Base-by-base conservation (phyloP, 352 stramenopile genomes). In the Globisporangium camurandrum region DNA sequence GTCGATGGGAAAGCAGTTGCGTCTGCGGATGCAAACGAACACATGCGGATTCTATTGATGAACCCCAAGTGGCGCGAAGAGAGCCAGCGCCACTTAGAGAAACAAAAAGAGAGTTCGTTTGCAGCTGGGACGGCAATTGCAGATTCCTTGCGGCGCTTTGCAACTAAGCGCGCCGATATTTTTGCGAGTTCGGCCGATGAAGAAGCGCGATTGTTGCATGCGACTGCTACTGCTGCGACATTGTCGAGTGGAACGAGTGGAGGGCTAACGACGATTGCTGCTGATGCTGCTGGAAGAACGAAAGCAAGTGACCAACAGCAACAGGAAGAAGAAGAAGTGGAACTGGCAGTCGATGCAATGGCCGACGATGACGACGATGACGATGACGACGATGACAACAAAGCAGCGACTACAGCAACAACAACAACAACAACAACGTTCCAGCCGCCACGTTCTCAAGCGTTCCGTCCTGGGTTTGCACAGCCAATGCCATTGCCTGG, bases 11-110 rank as follows among this genome's bases (percentile, higher is more conserved):
- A 97, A 54, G 86, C 81, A 9, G 71, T 99, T 4, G 74, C 71
- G 0, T 77, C 80, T 12, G 66, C 83, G 4, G 75, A 95, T 39
- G 82, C 96, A 30, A 95, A 97, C n/a, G 97, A 99, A 61, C 97
- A 99, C 69, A 98, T 99, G 96, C 88, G 97, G 12, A 99, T 99
- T 66, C 74, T 99, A 61, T 66, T 99, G 24, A 86, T 99, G 59
- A 98, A 99, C 67, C 96, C 97, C 2, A 98, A 98, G 59, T 99
- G 96, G 94, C 80, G 91, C 31, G 94, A 99, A 60, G 92, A 99
- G 81, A 86, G 82, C 12, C 84, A 95, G 54, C 84, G 95, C 33
- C 97, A 98, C 49, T 61, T 96, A 36, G 93, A 98, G 26, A 98
- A 98, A 64, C 95, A 99, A 53, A 98, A 98, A 37, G 92, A 98